A percentile compares a stretch with the other conserved stretches of the same genome.
phyloP scores from a whole-genome alignment of 2,329 filamentous ascomycete genomes.

The Stagonosporopsis vannaccii region DNA sequence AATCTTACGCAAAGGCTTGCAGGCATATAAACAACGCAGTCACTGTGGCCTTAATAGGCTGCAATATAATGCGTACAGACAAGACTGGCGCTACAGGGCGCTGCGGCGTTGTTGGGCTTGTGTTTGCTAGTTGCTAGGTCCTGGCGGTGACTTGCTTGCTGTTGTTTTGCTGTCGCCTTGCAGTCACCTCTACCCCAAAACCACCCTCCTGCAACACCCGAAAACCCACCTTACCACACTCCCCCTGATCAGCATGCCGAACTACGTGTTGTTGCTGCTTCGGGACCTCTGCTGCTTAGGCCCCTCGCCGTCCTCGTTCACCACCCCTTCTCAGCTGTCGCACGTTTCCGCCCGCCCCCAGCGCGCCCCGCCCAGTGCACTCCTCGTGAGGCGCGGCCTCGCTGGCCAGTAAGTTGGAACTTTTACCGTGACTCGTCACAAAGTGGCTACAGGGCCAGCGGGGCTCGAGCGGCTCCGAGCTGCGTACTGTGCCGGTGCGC shows the following conservation, averaged over 20 bases:
- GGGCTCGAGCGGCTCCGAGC: background rate
- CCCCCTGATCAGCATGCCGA: background rate
- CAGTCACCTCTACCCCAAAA: background rate
- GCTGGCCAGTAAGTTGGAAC: background rate
- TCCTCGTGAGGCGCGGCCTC: conserved; percentile 2
- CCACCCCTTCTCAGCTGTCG: background rate
- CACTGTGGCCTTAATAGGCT: background rate
- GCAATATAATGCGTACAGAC: background rate
- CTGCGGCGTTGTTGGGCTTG: background rate
- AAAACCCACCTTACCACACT: background rate
- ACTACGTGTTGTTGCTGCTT: background rate
- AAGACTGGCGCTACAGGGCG: background rate
- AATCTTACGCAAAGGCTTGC: background rate
- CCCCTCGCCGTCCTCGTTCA: background rate
- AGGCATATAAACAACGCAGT: conserved; percentile 2
- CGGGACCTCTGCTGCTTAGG: background rate
- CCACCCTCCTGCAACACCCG: background rate
- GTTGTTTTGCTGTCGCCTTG: background rate
- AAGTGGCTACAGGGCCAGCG: background rate
- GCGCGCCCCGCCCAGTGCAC: conserved; percentile 2
- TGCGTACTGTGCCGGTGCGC: background rate
- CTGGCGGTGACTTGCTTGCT: background rate
- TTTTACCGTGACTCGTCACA: background rate
- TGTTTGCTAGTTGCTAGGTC: background rate
- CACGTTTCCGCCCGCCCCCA: background rate